phyloP scores from a whole-genome alignment of 192 early-diverging fungal genomes.

The Coemansia erecta region DNA sequence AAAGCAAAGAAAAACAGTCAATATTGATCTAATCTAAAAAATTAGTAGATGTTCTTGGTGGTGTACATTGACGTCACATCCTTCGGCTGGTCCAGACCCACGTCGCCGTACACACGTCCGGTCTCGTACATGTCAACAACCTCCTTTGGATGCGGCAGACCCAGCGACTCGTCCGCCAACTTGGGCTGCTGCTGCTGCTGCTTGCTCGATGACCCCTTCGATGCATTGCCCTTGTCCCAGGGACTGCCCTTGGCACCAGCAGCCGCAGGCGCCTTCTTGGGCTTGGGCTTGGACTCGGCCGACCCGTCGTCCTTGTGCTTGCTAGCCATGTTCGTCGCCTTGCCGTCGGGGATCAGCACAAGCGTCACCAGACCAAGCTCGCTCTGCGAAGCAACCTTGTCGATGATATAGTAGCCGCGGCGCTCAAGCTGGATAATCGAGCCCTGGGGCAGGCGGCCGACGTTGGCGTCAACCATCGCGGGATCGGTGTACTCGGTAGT shows the following conservation, averaged over 20 bases:
- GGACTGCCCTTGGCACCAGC: slow-evolving; percentile 22
- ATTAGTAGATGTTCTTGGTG: slow-evolving; percentile 34
- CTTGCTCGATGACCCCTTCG: slow-evolving; percentile 3
- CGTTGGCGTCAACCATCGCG: slow-evolving; percentile 69
- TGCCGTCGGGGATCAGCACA: slow-evolving; percentile 92
- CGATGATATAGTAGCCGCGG: slow-evolving; percentile 92
- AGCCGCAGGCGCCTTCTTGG: background rate
- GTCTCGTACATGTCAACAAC: slow-evolving; percentile 31
- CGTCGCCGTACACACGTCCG: slow-evolving; percentile 34
- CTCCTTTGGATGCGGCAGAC: slow-evolving; percentile 17
- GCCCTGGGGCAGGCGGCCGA: slow-evolving; percentile 57
- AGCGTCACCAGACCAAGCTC: slow-evolving; percentile 61
- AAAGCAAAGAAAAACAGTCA: too few relatives aligned
- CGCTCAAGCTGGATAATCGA: slow-evolving; percentile 97
- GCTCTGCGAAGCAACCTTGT: slow-evolving; percentile 56
- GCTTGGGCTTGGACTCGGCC: background rate
- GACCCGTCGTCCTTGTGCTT: slow-evolving; percentile 52
- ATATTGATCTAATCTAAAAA: background rate
- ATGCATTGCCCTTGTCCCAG: slow-evolving; percentile 32
- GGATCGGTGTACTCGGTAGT: slow-evolving; percentile 74
- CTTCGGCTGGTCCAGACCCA: slow-evolving; percentile 15
- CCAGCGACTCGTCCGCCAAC: slow-evolving; percentile 4
- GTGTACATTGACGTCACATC: slow-evolving; percentile 29
- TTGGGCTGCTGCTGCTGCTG: background rate
- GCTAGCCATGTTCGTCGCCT: slow-evolving; percentile 66